Evolutionary conservation across 2,329 filamentous ascomycete genomes (phyloP), one percentile per base, ranked within the genome.

Genomic region (Colletotrichum melonis): DNA sequence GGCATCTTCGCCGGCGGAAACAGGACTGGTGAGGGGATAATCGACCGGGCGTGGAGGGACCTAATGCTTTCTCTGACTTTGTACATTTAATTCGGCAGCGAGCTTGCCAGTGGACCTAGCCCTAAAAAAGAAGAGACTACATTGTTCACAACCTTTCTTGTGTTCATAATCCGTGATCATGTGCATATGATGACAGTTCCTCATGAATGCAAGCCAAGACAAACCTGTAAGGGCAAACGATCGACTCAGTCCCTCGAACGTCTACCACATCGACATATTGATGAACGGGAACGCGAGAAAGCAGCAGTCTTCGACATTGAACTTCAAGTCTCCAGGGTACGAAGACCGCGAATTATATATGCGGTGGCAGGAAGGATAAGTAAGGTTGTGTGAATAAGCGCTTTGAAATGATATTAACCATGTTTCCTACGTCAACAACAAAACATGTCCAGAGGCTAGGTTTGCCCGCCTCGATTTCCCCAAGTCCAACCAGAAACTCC

Each of bases 41-140:
- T 65, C 30, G 46, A 46, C 54, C 52, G 16, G 58, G 26, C n/a
- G 49, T 35, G 56, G 56, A 35, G 32, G 68, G 64, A 52, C 63
- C 32, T 63, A 35, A 56, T 42, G 49, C 32, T 60, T 71, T 70
- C 63, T 60, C 68, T 54, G 68, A 68, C 63, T 59, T 69, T 74
- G 73, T 75, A 75, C 70, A 70, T 73, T 73, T 60, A 73, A 70
- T 70, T 74, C 58, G 56, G 42, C 56, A 55, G 32, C 14, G 57
- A 57, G 42, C 63, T 56, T 32, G 57, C 62, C 65, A 69, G 65
- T 67, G 69, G 70, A 70, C 59, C 54, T 42, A 28, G 66, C 59
- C 54, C 16, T 59, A 19, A 38, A 28, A 42, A 54, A 46, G 38
- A 57, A 69, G n/a, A 69, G 69, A 65, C 35, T 62, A 60, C 67